Evolutionary conservation across 306 rosid species (phyloP).

Genomic region (Myrica gale): DNA sequence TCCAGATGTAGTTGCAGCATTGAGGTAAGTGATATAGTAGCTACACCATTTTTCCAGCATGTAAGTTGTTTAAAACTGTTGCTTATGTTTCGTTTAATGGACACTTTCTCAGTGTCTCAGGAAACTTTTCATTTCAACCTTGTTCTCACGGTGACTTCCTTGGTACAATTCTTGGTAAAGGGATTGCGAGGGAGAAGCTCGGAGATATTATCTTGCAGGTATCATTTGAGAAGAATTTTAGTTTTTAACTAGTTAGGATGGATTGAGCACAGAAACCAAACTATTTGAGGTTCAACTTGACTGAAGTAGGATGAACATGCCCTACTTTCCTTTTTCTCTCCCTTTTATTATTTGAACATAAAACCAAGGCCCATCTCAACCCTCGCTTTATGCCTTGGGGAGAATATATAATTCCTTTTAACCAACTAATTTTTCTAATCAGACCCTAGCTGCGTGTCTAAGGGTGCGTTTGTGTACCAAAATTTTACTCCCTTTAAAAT

Average conservation of each 20-base stretch:
- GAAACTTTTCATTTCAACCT: slow-evolving; percentile 78
- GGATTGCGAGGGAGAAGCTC: slow-evolving; percentile 75
- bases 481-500: no score
- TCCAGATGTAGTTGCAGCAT: slow-evolving; percentile 81
- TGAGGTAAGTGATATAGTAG: slow-evolving; percentile 48
- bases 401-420: no score
- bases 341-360: neutral
- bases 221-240: slow-evolving; percentile 7
- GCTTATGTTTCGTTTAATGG: slow-evolving; percentile 15
- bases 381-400: neutral
- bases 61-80: slow-evolving; percentile 13
- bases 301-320: neutral
- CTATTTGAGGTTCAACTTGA: neutral
- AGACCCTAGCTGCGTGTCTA: neutral
- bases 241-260: neutral
- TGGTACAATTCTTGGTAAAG: slow-evolving; percentile 84
- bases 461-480: no score
- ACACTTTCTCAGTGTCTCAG: slow-evolving; percentile 61
- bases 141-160: slow-evolving; percentile 90
- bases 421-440: neutral
- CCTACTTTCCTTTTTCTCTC: neutral
- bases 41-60: slow-evolving; percentile 9
- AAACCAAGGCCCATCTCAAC: neutral
- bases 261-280: neutral
- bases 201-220: slow-evolving; percentile 93